Evolutionary conservation across 768 basidiomycete genomes (phyloP), one percentile per base, ranked within the genome.

Genomic region (Tephrocybe sp.): DNA sequence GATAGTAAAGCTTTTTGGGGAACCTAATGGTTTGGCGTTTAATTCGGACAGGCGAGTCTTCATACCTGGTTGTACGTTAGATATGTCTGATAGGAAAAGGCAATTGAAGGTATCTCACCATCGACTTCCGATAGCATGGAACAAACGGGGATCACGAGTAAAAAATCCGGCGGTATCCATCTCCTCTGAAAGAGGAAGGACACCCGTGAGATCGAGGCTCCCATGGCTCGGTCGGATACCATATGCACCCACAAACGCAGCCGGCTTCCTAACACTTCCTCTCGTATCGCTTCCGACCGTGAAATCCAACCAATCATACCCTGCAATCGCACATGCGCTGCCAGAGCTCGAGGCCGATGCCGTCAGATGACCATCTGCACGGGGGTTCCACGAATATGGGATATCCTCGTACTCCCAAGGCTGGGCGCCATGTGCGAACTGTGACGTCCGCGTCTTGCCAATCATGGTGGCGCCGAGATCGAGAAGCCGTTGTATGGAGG

Each of bases 361-460:
- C 6, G 70, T 72, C 16, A 70, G 54, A 46, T 68, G 58, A 4
- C 68, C 70, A 39, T 72, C 71, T 19, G 62, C 71, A 40, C 71
- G 62, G 3, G 71, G 71, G 47, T 72, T 72, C 64, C 64, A 66
- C 1, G 70, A 69, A 51, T 72, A 72, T 7, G 65, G 56, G 13
- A 68, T 55, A 39, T 72, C 70, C 8, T 61, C 49, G 53, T 63
- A 71, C 46, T 73, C 69, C 71, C 71, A 72, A 5, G 71, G 71
- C 20, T 67, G 53, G 0, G 71, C 71, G 2, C 75, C 76, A 55
- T 77, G 76, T n/a, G 75, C 77, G 54, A 78, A 79, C 55, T 77
- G 77, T 0, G 76, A 75, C 8, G 76, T 76, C 50, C 77, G 78
- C 7, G 75, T 74, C 60, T 82, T 83, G 32, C 80, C 80, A 2